Evolutionary conservation across 805 yeast species (phyloP).

Genomic region (Metschnikowia vanudenii): DNA sequence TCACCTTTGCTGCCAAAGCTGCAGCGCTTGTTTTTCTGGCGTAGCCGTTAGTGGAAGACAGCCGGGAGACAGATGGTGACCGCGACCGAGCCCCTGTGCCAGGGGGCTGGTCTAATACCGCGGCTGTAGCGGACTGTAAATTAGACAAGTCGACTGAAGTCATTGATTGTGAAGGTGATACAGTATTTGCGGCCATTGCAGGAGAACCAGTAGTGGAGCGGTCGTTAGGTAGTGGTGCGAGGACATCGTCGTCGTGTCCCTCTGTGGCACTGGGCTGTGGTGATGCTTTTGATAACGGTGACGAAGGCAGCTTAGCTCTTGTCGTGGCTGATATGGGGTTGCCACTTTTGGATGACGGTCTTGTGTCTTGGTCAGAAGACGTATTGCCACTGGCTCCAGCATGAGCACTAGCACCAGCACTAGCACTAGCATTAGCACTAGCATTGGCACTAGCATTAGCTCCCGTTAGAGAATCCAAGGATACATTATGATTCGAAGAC

Average conservation of each 20-base stretch:
- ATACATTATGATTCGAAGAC: constrained; percentile 2
- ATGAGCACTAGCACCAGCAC: too few species aligned
- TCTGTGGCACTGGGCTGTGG: neutral
- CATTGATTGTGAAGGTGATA: constrained; percentile 7
- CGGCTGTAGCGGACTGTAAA: neutral
- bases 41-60: constrained; percentile 18
- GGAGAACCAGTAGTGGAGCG: constrained; percentile 17
- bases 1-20: constrained; percentile 11
- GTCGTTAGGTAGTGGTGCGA: constrained; percentile 20
- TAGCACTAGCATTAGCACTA: neutral
- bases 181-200: constrained; percentile 1
- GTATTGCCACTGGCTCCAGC: neutral
- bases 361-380: constrained; percentile 4
- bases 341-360: constrained; percentile 6
- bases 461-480: constrained; percentile 5
- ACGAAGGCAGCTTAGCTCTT: constrained; percentile 13
- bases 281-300: neutral
- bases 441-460: neutral
- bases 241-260: constrained; percentile 18
- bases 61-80: constrained; percentile 20
- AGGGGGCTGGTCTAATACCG: neutral
- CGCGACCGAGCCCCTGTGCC: constrained; percentile 1
- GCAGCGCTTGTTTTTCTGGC: constrained; percentile 13
- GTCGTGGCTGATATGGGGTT: constrained; percentile 1
- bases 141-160: constrained; percentile 5